Evolutionary conservation across 164 flowering plant species (phyloP), one percentile per base, ranked within the genome.

Genomic region (Liquidambar formosana): DNA sequence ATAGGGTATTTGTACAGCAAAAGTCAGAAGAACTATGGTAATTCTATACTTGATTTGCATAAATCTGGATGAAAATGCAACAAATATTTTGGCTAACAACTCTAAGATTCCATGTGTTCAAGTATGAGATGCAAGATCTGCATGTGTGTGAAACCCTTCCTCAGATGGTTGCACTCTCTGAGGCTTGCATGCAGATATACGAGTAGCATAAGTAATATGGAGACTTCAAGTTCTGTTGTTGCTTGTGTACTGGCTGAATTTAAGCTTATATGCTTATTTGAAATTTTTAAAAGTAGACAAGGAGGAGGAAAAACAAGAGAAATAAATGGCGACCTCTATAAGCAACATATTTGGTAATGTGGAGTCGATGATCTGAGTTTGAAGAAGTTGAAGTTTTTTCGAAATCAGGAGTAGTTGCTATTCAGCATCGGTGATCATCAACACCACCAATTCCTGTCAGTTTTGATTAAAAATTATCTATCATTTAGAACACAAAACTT

Each of bases 51-150:
- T 12, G 4, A n/a, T 18, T 47, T 11, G 49, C 15, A 18, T 51
- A 19, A 64, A 14, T 27, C 48, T 14, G 41, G 56, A 60, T 38
- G 16, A 16, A 51, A 48, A 44, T 45, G 13, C 43, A 66, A 57
- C 14, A 38, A 12, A 57, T 19, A 21, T 27, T 16, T 27, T 25
- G 8, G 46, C n/a, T n/a, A n/a, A n/a, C n/a, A n/a, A n/a, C n/a
- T n/a, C n/a, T n/a, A n/a, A n/a, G n/a, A n/a, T n/a, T n/a, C n/a
- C n/a, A n/a, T n/a, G n/a, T n/a, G n/a, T 75, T 46, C 79, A 96
- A 97, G 97, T 96, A 91, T 68, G 99, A 96, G 86, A 92, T 96
- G 97, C 99, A 96, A 78, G 99, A 93, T 75, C 80, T 96, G 66
- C 99, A 96, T 74, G 98, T 93, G 46, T 82, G 96, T 3, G 99